A percentile compares a stretch with the other conserved stretches of the same genome.
Evolutionary conservation across 1,284 basidiomycete species (phyloP).

Genomic region (Austroboletus niveus): DNA sequence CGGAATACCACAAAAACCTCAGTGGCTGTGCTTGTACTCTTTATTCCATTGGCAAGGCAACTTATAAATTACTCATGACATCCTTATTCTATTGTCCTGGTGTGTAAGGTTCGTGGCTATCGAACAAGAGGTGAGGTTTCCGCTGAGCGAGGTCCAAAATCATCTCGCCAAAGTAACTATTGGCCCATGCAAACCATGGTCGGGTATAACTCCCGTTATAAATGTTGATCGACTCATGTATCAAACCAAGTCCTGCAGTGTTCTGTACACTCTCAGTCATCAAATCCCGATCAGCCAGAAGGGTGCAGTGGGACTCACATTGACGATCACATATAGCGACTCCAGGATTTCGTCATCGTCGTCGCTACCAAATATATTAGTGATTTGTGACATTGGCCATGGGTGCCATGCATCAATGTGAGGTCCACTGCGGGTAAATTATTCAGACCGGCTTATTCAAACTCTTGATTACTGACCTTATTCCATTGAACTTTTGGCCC

Average conservation of each 20-base stretch:
- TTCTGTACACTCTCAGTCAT: constrained; percentile 42
- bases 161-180: constrained; percentile 80
- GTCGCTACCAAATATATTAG: constrained; percentile 70
- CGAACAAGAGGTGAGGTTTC: constrained; percentile 68
- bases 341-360: constrained; percentile 65
- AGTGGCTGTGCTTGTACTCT: constrained; percentile 25
- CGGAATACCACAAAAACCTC: constrained; percentile 1
- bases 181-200: constrained; percentile 81
- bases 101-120: constrained; percentile 48
- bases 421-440: constrained; percentile 52
- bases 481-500: constrained; percentile 63
- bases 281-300: not conserved
- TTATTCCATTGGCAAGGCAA: not conserved
- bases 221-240: constrained; percentile 72
- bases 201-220: constrained; percentile 61
- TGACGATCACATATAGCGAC: constrained; percentile 60
- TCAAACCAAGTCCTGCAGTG: constrained; percentile 69
- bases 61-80: not conserved
- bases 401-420: constrained; percentile 72
- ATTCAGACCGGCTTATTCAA: constrained; percentile 1
- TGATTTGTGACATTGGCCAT: constrained; percentile 81
- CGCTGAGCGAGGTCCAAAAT: constrained; percentile 69
- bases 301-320: constrained; percentile 43
- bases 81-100: constrained; percentile 35
- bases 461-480: constrained; percentile 50